Base-by-base conservation (phyloP, 495 filamentous ascomycete species). In the Tuber microsphaerosporum region DNA sequence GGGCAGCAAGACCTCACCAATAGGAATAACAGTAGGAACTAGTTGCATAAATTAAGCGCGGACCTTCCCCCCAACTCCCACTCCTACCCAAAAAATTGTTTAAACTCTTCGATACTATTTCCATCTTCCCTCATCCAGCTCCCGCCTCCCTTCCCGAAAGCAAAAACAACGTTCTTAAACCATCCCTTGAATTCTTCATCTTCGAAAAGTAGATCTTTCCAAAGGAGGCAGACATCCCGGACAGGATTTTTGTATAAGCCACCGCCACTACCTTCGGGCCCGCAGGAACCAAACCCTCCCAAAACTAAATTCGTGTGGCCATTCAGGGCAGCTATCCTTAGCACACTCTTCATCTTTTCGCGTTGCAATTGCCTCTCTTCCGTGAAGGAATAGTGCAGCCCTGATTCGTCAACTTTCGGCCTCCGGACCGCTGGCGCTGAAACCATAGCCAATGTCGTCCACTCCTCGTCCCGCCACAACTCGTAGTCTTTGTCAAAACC, bases 111-210 rank as follows among this genome's bases (percentile, higher is more conserved):
- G 8, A 75, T 72, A 19, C 70, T 42, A 42, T 51, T 75, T 12
- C 37, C 70, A 9, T 78, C 76, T n/a, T 76, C 76, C 9, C 61
- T 79, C 20, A 74, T 71, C 77, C 77, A 79, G 71, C 72, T 72
- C 7, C 74, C 80, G 1, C 77, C 77, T 17, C 39, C 46, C 7
- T 76, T 72, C 20, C 77, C 90, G 76, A 93, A 89, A 2, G 91
- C 90, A 81, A 93, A 93, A 1, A 91, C 89, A 9, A 92, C 87
- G 77, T 90, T 90, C 44, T 85, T 82, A 81, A 93, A 91, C 73
- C 88, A 87, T 41, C 91, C 90, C n/a, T 85, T 83, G 70, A 93
- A 89, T 77, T 93, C 91, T 0, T 86, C 84, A 73, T 91, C 89
- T 71, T 87, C 86, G 70, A 91, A 88, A 3, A 92, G 84, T 2